Percentiles rank a stretch among this genome's conserved stretches.
These are phyloP conservation scores for Colletotrichum horii DNA, from an alignment of 2,329 filamentous ascomycete genomes.

Conservation along the genomic window DNA sequence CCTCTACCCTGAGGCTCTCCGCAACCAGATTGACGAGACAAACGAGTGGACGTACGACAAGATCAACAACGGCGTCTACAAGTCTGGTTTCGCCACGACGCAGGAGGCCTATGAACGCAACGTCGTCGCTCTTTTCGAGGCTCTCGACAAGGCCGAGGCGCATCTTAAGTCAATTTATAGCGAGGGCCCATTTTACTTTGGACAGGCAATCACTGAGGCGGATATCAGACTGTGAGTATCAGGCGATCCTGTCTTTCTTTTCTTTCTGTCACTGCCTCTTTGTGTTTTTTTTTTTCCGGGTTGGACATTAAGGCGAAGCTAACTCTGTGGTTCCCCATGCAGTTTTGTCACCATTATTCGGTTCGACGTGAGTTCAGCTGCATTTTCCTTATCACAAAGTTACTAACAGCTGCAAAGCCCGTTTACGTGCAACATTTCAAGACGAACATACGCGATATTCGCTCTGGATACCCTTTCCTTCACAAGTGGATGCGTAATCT, in stretches of 20 bases:
- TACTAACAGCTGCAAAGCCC: constrained; percentile 35
- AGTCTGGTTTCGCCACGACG: constrained; percentile 83
- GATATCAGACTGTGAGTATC: constrained; percentile 73
- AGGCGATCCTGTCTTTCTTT: not conserved
- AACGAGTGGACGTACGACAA: constrained; percentile 82
- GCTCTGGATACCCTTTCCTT: constrained; percentile 80
- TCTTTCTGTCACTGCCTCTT: not conserved
- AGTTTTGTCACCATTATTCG: constrained; percentile 73
- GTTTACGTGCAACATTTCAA: constrained; percentile 91
- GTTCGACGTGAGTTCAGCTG: constrained; percentile 59
- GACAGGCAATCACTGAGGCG: constrained; percentile 76
- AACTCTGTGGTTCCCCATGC: constrained; percentile 14
- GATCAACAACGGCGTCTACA: constrained; percentile 77
- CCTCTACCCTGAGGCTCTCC: constrained; percentile 71
- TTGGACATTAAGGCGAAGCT: not conserved
- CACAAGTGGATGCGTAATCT: constrained; percentile 83
- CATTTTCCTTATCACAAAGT: not conserved
- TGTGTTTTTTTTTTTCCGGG: not conserved
- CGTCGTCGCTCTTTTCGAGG: constrained; percentile 73
- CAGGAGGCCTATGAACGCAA: constrained; percentile 83
- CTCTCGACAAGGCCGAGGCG: constrained; percentile 77
- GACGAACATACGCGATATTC: constrained; percentile 85
- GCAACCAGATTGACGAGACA: constrained; percentile 72
- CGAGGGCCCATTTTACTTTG: constrained; percentile 75
- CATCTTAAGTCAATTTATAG: constrained; percentile 58